Evolutionary conservation across 2,329 filamentous ascomycete species (phyloP).

Genomic region (Sphaerostilbella broomeana): DNA sequence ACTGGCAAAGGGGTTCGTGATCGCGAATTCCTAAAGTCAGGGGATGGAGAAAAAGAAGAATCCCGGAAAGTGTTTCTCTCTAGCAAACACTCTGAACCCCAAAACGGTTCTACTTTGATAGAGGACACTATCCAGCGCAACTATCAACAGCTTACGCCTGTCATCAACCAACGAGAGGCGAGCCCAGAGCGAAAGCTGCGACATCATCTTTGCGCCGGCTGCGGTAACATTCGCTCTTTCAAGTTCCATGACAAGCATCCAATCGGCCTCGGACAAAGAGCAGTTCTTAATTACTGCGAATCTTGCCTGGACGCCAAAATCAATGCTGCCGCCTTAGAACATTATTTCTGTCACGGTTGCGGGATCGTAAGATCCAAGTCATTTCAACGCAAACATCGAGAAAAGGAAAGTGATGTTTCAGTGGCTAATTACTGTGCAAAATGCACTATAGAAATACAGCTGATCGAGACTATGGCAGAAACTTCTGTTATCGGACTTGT

Average conservation of each 20-base stretch:
- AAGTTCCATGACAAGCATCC: slow-evolving; percentile 31
- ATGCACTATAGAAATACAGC: slow-evolving; percentile 22
- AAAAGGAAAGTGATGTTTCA: slow-evolving; percentile 20
- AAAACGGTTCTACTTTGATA: neutral
- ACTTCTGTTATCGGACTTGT: slow-evolving; percentile 22
- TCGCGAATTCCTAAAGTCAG: too few species aligned
- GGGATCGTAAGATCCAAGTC: slow-evolving; percentile 21
- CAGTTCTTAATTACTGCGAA: slow-evolving; percentile 30
- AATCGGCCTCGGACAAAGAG: slow-evolving; percentile 16
- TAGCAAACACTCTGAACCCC: neutral
- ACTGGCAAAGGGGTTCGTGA: too few species aligned
- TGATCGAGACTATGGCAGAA: slow-evolving; percentile 20
- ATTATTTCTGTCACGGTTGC: slow-evolving; percentile 37
- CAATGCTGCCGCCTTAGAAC: slow-evolving; percentile 17
- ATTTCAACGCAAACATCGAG: slow-evolving; percentile 19
- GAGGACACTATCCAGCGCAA: neutral
- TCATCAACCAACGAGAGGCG: slow-evolving; percentile 13
- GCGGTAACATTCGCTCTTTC: slow-evolving; percentile 29
- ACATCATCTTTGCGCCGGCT: slow-evolving; percentile 31
- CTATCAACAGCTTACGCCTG: neutral
- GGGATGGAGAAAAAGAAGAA: too few species aligned
- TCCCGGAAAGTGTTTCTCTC: neutral
- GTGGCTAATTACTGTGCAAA: slow-evolving; percentile 28
- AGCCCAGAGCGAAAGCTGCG: slow-evolving; percentile 18
- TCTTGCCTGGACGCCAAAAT: slow-evolving; percentile 26